Evolutionary conservation across 495 filamentous ascomycete genomes (phyloP).

Genomic region (Talaromyces thailandensis): DNA sequence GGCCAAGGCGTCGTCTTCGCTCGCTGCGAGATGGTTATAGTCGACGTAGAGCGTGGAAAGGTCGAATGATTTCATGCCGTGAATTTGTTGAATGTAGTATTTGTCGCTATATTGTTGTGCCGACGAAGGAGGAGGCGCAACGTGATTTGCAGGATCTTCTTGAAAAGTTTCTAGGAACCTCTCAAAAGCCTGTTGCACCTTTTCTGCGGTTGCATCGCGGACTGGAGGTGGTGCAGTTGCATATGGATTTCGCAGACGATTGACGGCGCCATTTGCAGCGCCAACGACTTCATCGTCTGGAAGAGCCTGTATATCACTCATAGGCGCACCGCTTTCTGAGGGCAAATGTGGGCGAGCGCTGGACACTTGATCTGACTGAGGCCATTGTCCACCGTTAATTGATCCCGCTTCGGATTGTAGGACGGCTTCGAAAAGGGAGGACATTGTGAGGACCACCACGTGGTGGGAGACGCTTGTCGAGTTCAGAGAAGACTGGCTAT

Average conservation of each 20-base stretch:
- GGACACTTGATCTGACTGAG: constrained; percentile 32
- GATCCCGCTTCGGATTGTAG: constrained; percentile 42
- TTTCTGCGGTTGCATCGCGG: constrained; percentile 79
- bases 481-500: background rate
- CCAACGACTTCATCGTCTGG: constrained; percentile 58
- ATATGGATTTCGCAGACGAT: constrained; percentile 48
- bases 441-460: constrained; percentile 30
- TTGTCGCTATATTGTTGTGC: constrained; percentile 65
- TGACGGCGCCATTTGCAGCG: constrained; percentile 42
- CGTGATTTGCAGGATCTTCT: constrained; percentile 53
- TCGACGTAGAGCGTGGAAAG: constrained; percentile 98
- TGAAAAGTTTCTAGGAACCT: constrained; percentile 79
- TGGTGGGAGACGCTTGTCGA: constrained; percentile 10
- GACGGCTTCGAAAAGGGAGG: constrained; percentile 43
- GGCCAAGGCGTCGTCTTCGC: constrained; percentile 65
- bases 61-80: constrained; percentile 73
- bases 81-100: constrained; percentile 95
- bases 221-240: constrained; percentile 67
- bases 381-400: constrained; percentile 23
- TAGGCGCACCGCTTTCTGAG: constrained; percentile 46
- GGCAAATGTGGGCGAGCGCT: constrained; percentile 34
- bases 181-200: constrained; percentile 78
- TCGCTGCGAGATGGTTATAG: constrained; percentile 72
- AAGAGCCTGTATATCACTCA: constrained; percentile 43
- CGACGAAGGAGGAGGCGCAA: constrained; percentile 65